phyloP scores from a whole-genome alignment of 2,329 filamentous ascomycete species.

The Malbranchea zuffiana region DNA sequence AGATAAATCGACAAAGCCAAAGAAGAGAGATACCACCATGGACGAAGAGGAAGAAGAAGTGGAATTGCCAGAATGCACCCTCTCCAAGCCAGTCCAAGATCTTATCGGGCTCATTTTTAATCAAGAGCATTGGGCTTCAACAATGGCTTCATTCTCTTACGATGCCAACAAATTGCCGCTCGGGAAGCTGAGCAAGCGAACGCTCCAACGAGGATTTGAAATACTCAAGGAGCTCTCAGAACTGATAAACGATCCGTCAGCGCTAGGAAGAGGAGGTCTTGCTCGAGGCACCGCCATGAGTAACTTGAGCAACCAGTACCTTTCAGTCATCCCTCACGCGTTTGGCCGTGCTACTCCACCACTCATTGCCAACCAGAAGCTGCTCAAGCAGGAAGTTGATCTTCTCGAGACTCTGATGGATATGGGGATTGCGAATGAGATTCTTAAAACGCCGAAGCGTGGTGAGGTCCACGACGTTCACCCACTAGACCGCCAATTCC shows the following conservation, averaged over 20 bases:
- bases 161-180: constrained; percentile 60
- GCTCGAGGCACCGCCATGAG: constrained; percentile 40
- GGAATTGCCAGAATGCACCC: constrained; percentile 43
- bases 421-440: constrained; percentile 69
- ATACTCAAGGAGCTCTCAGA: constrained; percentile 63
- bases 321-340: constrained; percentile 68
- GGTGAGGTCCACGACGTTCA: constrained; percentile 45
- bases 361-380: constrained; percentile 45
- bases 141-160: constrained; percentile 35
- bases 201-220: constrained; percentile 64
- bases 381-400: constrained; percentile 65
- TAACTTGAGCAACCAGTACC: constrained; percentile 67
- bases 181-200: constrained; percentile 71
- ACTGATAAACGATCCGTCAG: constrained; percentile 46
- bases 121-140: constrained; percentile 55
- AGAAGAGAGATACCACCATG: constrained; percentile 21
- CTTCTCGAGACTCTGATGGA: constrained; percentile 71
- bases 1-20: constrained; percentile 20
- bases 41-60: constrained; percentile 27
- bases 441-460: constrained; percentile 58
- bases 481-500: constrained; percentile 60
- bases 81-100: constrained; percentile 51
- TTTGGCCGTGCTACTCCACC: constrained; percentile 67
- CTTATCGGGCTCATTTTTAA: constrained; percentile 81
- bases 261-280: constrained; percentile 29